These are phyloP conservation scores for Saprolegnia diclina DNA, from an alignment of 352 stramenopile species.

Conservation along the genomic window DNA sequence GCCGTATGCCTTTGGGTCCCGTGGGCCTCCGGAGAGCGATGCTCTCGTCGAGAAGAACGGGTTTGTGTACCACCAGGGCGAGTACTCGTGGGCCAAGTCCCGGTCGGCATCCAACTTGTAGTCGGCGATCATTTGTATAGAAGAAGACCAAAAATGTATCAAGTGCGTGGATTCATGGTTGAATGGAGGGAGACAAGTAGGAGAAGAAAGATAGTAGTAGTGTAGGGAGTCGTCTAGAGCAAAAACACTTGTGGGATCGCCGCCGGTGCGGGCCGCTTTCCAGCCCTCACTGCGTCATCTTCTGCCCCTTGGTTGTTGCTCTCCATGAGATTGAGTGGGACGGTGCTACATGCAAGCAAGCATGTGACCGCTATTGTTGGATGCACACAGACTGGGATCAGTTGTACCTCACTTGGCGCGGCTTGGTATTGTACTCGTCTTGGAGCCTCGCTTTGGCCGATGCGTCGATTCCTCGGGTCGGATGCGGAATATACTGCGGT, in stretches of 20 bases:
- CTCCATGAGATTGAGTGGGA: conserved; percentile 36
- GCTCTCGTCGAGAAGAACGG: conserved; percentile 11
- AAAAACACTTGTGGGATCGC: conserved; percentile 69
- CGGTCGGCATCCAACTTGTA: conserved; percentile 1
- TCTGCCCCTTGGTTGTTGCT: conserved; percentile 19
- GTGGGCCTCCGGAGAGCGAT: conserved; percentile 59
- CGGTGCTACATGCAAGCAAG: conserved; percentile 29
- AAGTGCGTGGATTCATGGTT: no score
- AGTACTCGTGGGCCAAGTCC: conserved; percentile 21
- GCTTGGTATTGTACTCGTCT: conserved; percentile 61
- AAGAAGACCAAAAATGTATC: background rate
- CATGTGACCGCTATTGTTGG: background rate
- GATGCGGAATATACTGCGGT: conserved; percentile 35
- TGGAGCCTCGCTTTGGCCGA: conserved; percentile 55
- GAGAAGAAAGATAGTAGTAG: no score
- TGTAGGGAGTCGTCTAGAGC: conserved; percentile 33
- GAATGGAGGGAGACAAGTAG: no score
- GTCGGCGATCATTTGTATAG: background rate
- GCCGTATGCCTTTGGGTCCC: conserved; percentile 63
- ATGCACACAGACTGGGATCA: no score
- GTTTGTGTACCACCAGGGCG: conserved; percentile 23
- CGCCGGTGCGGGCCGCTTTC: conserved; percentile 40
- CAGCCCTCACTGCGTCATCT: conserved; percentile 25
- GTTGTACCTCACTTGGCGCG: conserved; percentile 39
- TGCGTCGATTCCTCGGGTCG: conserved; percentile 39